Evolutionary conservation across 768 basidiomycete species (phyloP).

Genomic region (Psilocybe sp.): DNA sequence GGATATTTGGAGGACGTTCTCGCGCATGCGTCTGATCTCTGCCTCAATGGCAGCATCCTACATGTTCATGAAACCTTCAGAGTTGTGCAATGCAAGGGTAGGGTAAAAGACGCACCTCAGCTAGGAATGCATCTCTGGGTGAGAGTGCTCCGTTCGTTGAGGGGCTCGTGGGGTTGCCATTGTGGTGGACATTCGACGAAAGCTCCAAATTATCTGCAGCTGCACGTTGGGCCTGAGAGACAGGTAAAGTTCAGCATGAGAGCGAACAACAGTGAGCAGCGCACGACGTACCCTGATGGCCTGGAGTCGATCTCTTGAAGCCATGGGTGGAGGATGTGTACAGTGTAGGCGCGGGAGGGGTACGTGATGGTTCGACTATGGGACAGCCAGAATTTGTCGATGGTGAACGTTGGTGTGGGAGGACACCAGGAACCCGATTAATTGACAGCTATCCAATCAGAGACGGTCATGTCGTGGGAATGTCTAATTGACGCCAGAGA

Average conservation of each 20-base stretch:
- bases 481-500: slow-evolving; percentile 3
- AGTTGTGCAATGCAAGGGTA: neutral
- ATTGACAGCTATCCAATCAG: neutral
- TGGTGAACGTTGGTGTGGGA: slow-evolving; percentile 4
- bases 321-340: slow-evolving; percentile 12
- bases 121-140: slow-evolving; percentile 27
- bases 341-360: neutral
- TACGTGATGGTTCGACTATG: neutral
- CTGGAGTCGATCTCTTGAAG: slow-evolving; percentile 37
- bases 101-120: slow-evolving; percentile 26
- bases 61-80: neutral
- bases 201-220: slow-evolving; percentile 31
- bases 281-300: slow-evolving; percentile 30
- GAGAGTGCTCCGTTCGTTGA: slow-evolving; percentile 15
- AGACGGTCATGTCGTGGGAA: slow-evolving; percentile 14
- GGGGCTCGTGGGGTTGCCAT: slow-evolving; percentile 12
- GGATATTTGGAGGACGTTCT: slow-evolving; percentile 35
- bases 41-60: slow-evolving; percentile 42
- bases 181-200: slow-evolving; percentile 19
- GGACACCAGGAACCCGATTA: neutral
- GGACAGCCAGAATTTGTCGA: neutral
- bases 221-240: slow-evolving; percentile 31
- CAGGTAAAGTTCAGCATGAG: neutral
- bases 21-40: slow-evolving; percentile 34
- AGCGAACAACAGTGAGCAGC: neutral